These are phyloP conservation scores for Pseudocercospora fijiensis DNA, from an alignment of 2,329 filamentous ascomycete genomes.

Conservation along the genomic window DNA sequence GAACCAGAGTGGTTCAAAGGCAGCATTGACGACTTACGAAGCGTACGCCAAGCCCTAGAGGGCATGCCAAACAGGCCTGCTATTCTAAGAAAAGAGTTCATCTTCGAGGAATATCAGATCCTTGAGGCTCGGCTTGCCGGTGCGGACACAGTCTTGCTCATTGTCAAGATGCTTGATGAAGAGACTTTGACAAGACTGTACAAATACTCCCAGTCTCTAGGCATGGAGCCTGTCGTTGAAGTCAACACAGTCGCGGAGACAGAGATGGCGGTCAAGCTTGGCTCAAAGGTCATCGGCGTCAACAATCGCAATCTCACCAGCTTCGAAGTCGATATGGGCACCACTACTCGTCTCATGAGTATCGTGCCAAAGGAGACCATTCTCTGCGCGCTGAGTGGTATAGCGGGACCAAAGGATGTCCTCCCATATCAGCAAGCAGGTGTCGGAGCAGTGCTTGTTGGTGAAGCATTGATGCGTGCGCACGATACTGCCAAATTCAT, in stretches of 20 bases:
- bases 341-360: slow-evolving; percentile 65
- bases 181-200: slow-evolving; percentile 75
- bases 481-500: slow-evolving; percentile 81
- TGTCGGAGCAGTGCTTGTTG: slow-evolving; percentile 88
- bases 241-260: slow-evolving; percentile 95
- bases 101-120: slow-evolving; percentile 98
- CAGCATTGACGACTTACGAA: slow-evolving; percentile 86
- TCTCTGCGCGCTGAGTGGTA: slow-evolving; percentile 91
- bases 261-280: slow-evolving; percentile 79
- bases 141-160: slow-evolving; percentile 90
- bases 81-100: slow-evolving; percentile 90
- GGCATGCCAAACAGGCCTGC: slow-evolving; percentile 91
- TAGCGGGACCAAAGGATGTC: slow-evolving; percentile 85
- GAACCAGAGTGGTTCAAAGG: slow-evolving; percentile 99
- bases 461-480: slow-evolving; percentile 93
- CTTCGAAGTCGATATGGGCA: slow-evolving; percentile 89
- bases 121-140: slow-evolving; percentile 89
- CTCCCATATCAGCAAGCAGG: slow-evolving; percentile 83
- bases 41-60: slow-evolving; percentile 83
- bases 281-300: slow-evolving; percentile 88
- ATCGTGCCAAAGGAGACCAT: slow-evolving; percentile 83
- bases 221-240: slow-evolving; percentile 97
- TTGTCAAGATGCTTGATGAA: slow-evolving; percentile 93
- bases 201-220: slow-evolving; percentile 81
- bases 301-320: slow-evolving; percentile 97